A percentile compares a stretch with the other conserved stretches of the same genome.
Conservation (phyloP, 768 basidiomycete genomes). For the Harrya chromipes region DNA sequence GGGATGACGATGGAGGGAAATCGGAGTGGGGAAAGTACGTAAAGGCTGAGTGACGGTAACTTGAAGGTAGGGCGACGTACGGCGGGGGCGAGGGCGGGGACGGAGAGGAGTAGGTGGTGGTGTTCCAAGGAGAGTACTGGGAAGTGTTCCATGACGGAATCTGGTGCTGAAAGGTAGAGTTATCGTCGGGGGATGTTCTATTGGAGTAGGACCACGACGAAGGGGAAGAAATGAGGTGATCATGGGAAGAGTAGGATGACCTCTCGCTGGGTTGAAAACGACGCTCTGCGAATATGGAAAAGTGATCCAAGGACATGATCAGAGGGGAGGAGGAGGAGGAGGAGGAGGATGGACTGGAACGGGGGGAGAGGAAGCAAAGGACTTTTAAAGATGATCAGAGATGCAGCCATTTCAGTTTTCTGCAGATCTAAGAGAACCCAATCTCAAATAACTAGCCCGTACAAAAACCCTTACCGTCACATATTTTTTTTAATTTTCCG, state of each 20-base stretch:
- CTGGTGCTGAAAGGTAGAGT: constrained; percentile 12
- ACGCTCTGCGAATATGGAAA: constrained; percentile 30
- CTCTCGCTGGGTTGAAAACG: constrained; percentile 31
- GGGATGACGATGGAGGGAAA: constrained; percentile 20
- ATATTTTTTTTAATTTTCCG: not conserved
- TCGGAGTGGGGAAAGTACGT: constrained; percentile 19
- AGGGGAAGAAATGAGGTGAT: constrained; percentile 18
- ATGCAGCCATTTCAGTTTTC: constrained; percentile 15
- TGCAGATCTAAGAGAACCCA: constrained; percentile 13
- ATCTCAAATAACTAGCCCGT: constrained; percentile 13
- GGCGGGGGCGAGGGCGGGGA: constrained; percentile 25
- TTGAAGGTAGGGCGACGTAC: constrained; percentile 16
- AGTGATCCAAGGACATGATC: constrained; percentile 34
- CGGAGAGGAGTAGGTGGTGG: constrained; percentile 17
- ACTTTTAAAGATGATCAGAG: constrained; percentile 31
- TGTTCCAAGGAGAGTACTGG: constrained; percentile 16
- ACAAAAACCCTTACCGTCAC: not conserved
- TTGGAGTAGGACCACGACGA: constrained; percentile 27
- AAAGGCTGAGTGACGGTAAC: constrained; percentile 26
- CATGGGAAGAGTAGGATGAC: constrained; percentile 19
- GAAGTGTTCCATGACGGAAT: constrained; percentile 18
- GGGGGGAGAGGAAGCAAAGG: constrained; percentile 9
- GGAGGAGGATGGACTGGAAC: not conserved
- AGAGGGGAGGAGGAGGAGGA: not conserved
- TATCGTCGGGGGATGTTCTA: constrained; percentile 21